Conservation (phyloP, 352 stramenopile genomes). For the Phytophthora podocarpi region DNA sequence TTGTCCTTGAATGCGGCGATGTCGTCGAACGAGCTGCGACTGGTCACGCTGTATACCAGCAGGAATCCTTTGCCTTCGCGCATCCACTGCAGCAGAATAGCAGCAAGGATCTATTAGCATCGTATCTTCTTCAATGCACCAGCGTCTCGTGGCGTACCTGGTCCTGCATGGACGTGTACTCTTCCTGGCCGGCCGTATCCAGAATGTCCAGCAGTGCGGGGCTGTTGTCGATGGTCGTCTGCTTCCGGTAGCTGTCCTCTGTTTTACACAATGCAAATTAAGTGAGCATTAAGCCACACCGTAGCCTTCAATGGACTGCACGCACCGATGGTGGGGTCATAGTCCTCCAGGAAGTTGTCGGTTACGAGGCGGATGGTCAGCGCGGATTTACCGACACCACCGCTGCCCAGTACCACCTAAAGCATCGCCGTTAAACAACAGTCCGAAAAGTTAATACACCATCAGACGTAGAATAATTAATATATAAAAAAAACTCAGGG, state of each 20-base stretch:
- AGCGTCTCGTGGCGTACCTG: slow-evolving; percentile 49
- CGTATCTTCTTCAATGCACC: neutral
- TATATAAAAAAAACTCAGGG: slow-evolving; percentile 4
- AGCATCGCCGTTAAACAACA: neutral
- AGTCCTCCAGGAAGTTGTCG: slow-evolving; percentile 94
- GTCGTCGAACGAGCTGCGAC: slow-evolving; percentile 90
- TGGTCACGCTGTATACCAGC: slow-evolving; percentile 90
- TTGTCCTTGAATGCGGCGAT: slow-evolving; percentile 91
- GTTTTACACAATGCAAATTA: neutral
- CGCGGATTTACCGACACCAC: slow-evolving; percentile 91
- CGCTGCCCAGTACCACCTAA: slow-evolving; percentile 88
- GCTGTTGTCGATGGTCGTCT: slow-evolving; percentile 85
- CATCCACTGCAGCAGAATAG: slow-evolving; percentile 80
- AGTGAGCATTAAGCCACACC: neutral
- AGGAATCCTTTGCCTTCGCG: slow-evolving; percentile 91
- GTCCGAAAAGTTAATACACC: slow-evolving; percentile 1
- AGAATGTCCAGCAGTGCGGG: slow-evolving; percentile 89
- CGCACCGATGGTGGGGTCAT: slow-evolving; percentile 91
- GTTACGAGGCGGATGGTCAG: slow-evolving; percentile 93
- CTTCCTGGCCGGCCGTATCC: slow-evolving; percentile 92
- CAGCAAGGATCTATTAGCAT: neutral
- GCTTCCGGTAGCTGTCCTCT: slow-evolving; percentile 94
- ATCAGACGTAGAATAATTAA: neutral
- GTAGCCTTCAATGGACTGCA: too few relatives aligned
- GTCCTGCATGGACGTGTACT: slow-evolving; percentile 93